Evolutionary conservation across 2,329 filamentous ascomycete species (phyloP), one percentile per base, ranked within the genome.

Genomic region (Tympanopsis confertula): DNA sequence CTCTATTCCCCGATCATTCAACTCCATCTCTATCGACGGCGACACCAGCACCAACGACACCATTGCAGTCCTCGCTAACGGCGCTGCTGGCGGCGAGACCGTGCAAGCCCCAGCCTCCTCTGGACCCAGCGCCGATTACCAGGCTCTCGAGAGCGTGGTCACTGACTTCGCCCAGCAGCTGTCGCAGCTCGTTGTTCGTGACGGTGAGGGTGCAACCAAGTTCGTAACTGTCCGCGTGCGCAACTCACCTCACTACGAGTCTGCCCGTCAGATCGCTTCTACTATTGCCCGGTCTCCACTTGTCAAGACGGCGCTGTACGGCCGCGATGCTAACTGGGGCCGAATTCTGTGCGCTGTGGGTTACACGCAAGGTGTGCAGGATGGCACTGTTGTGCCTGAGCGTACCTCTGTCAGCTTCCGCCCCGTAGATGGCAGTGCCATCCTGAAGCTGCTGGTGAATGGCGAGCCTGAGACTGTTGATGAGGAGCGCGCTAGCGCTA

Each of bases 251-350:
- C 72, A 74, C 35, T 78, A 85, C 52, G 65, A 69, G 35, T 81
- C 78, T 35, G 88, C 86, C 2, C 78, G 84, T 39, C 74, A 79
- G 52, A 80, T 95, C 43, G 91, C 88, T 10, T 83, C 81, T 44
- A 82, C 85, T 35, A 95, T 98, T 54, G 88, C 91, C 13, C 78
- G 82, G 37, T 94, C 87, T 1, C 86, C 91, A 5, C 75, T 98
- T 12, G 91, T 98, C 49, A 98, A 98, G 69, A 98, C 91, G 0
- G 91, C 91, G 0, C 69, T 98, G 29, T 98, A 98, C 59, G 91
- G 91, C 46, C 86, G 87, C 57, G 91, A 98, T 56, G 91, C 91
- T 14, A 98, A 98, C 67, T 98, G 91, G 91, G 91, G 91, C 22
- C 86, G 91, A 39, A 94, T 98, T 44, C 71, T 96, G 19, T 96